Evolutionary conservation across 257 asterid genomes (phyloP).

Genomic region (Anisodus acutangulus): DNA sequence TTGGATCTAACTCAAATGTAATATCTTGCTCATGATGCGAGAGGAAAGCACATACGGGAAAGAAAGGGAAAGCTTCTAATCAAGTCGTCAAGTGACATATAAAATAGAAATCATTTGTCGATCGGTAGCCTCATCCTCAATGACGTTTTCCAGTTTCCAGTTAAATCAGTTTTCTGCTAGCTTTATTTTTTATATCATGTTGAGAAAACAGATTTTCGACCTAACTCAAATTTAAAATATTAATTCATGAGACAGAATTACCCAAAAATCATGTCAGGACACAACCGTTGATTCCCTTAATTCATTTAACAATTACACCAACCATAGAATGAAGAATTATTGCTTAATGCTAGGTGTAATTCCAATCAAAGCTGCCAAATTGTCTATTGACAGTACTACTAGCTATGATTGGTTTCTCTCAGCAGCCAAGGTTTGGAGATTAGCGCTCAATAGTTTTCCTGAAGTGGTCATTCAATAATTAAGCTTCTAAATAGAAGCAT

Average conservation of each 20-base stretch:
- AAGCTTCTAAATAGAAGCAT: not conserved
- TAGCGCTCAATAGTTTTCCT: not conserved
- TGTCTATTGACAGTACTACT: not conserved
- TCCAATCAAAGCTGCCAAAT: constrained; percentile 19
- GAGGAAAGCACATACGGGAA: not conserved
- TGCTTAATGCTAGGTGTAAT: not conserved
- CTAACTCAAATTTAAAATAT: not conserved
- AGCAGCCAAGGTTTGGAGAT: not conserved
- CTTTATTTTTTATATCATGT: not conserved
- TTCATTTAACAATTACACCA: not conserved
- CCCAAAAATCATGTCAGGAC: not conserved
- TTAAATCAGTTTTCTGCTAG: not conserved
- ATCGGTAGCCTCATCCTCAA: not conserved
- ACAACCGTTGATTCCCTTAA: not conserved
- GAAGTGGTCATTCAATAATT: constrained; percentile 23
- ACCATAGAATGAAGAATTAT: not conserved
- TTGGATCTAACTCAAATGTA: not conserved
- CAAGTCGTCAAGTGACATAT: not conserved
- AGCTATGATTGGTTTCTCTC: not conserved
- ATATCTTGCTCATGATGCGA: not conserved
- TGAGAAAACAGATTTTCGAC: not conserved
- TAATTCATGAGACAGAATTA: not conserved
- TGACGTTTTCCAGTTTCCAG: not conserved
- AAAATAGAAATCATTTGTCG: not conserved
- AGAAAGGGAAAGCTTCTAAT: not conserved